Conservation (phyloP, 129 eudicot species). For the Flaveria robusta region DNA sequence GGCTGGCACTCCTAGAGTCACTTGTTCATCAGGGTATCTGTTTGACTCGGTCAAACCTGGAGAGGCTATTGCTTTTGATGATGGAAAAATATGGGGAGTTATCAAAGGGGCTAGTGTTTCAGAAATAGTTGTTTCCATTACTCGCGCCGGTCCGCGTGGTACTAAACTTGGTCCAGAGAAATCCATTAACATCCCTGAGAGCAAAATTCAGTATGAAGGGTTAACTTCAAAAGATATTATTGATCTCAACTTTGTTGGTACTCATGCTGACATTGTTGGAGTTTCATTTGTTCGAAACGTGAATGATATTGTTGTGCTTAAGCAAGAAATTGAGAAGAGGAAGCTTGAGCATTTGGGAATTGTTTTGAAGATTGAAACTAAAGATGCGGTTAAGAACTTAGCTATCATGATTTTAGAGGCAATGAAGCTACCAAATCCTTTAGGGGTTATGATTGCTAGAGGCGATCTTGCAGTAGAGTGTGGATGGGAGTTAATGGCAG, state of each 20-base stretch:
- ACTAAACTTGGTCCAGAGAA: constrained; percentile 73
- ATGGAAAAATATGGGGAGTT: constrained; percentile 84
- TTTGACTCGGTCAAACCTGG: constrained; percentile 90
- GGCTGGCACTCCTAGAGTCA: constrained; percentile 52
- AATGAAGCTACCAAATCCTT: constrained; percentile 67
- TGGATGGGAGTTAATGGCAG: constrained; percentile 79
- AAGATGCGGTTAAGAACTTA: constrained; percentile 57
- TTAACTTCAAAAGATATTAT: constrained; percentile 74
- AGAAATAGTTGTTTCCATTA: constrained; percentile 68
- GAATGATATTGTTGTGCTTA: constrained; percentile 52
- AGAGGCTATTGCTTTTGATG: constrained; percentile 74
- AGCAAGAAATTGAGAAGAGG: constrained; percentile 56
- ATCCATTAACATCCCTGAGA: constrained; percentile 79
- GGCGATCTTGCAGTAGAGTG: constrained; percentile 93
- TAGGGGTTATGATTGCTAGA: constrained; percentile 88
- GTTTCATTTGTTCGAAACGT: constrained; percentile 64
- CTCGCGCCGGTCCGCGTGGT: constrained; percentile 68
- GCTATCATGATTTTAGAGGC: constrained; percentile 64
- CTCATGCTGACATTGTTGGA: constrained; percentile 82
- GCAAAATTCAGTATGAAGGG: constrained; percentile 66
- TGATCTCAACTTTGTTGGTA: constrained; percentile 76
- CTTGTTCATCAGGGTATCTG: constrained; percentile 69
- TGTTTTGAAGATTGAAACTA: constrained; percentile 70
- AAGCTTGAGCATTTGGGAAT: constrained; percentile 50
- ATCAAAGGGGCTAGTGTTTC: constrained; percentile 65